phyloP scores from a whole-genome alignment of 495 filamentous ascomycete species.

The Copromyces sp. region DNA sequence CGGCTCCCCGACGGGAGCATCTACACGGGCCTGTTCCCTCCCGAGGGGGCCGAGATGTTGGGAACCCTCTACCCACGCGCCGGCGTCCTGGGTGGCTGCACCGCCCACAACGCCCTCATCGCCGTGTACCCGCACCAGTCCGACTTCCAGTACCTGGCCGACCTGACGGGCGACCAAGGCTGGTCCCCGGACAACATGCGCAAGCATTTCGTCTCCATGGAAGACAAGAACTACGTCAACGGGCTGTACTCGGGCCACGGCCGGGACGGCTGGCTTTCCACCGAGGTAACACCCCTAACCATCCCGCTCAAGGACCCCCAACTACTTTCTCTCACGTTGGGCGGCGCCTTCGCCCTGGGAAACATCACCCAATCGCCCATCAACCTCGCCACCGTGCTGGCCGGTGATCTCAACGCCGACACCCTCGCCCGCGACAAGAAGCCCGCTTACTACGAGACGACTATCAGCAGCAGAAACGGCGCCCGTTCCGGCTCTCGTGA shows the following conservation, averaged over 20 bases:
- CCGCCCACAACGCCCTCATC: conserved; percentile 39
- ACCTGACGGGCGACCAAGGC: conserved; percentile 37
- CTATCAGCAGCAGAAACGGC: conserved; percentile 34
- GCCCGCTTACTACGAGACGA: conserved; percentile 41
- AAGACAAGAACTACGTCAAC: conserved; percentile 44
- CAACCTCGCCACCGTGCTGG: conserved; percentile 36
- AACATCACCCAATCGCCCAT: conserved; percentile 25
- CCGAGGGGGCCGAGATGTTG: conserved; percentile 31
- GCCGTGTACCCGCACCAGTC: conserved; percentile 29
- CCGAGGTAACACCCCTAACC: conserved; percentile 35
- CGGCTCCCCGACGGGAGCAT: conserved; percentile 20
- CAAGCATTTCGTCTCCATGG: conserved; percentile 38
- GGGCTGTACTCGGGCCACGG: conserved; percentile 41
- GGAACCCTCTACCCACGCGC: conserved; percentile 42
- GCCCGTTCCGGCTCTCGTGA: conserved; percentile 44
- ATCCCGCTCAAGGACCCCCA: conserved; percentile 42
- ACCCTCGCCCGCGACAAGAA: conserved; percentile 14
- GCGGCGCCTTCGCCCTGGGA: conserved; percentile 42
- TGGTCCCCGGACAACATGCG: conserved; percentile 42
- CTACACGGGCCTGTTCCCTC: conserved; percentile 30
- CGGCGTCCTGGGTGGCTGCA: conserved; percentile 39
- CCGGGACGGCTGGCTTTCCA: conserved; percentile 47
- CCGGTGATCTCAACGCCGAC: conserved; percentile 44
- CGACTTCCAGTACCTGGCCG: conserved; percentile 36
- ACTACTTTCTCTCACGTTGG: conserved; percentile 38